Conservation (phyloP, 2,329 filamentous ascomycete species). For the Penicillium expansum region DNA sequence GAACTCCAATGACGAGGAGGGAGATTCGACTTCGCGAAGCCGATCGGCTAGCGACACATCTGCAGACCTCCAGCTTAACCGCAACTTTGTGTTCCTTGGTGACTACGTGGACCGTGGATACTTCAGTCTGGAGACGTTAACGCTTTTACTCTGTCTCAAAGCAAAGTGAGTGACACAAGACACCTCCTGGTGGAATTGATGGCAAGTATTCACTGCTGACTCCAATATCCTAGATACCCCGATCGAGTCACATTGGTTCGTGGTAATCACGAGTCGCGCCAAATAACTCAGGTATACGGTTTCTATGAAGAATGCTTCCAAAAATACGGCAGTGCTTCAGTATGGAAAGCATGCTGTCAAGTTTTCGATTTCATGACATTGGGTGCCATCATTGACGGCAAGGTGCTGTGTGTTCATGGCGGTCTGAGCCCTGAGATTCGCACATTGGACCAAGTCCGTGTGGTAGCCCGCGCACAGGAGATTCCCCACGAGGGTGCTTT, state of each 20-base stretch:
- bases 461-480: constrained; percentile 71
- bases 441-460: constrained; percentile 63
- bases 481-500: constrained; percentile 76
- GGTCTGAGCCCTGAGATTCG: constrained; percentile 31
- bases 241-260: constrained; percentile 95
- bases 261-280: constrained; percentile 92
- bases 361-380: constrained; percentile 96
- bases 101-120: constrained; percentile 74
- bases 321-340: constrained; percentile 95
- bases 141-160: constrained; percentile 68
- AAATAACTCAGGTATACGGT: constrained; percentile 96
- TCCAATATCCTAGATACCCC: constrained; percentile 62
- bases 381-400: constrained; percentile 76
- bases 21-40: constrained; percentile 28
- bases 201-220: background rate
- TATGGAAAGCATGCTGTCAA: constrained; percentile 96
- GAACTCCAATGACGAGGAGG: constrained; percentile 33
- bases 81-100: constrained; percentile 70
- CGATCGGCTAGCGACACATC: constrained; percentile 33
- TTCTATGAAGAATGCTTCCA: constrained; percentile 97
- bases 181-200: background rate
- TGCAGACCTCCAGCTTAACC: constrained; percentile 49
- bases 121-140: constrained; percentile 71
- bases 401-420: constrained; percentile 71
- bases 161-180: constrained; percentile 54